Evolutionary conservation across 768 basidiomycete genomes (phyloP), one percentile per base, ranked within the genome.

Genomic region (Naganishia antarctica): DNA sequence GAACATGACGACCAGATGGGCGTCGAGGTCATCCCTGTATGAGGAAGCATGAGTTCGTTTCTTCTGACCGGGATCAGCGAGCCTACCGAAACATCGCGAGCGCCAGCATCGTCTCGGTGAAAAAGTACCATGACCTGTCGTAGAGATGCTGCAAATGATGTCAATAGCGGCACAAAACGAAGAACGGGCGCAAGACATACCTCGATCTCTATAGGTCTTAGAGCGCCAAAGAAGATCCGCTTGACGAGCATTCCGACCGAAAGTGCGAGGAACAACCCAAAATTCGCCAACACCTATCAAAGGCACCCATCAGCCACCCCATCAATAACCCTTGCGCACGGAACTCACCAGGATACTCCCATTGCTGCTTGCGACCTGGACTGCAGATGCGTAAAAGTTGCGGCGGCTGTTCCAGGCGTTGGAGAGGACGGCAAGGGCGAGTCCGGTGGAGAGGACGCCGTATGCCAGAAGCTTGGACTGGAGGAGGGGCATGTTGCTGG

Each of bases 61-160:
- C 41, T 44, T 12, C 34, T 6, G 41, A 37, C 23, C n/a, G n/a
- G 3, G n/a, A 31, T 41, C 7, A 61, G n/a, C 21, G 18, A 32
- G 12, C 74, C 46, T 44, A 75, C 65, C 92, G 84, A 79, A 99
- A 99, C 69, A 98, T 98, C 37, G 96, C 96, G 75, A 98, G 88
- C 0, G 96, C 94, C 57, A 99, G 81, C 37, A 99, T 81, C 7
- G 91, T 93, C 76, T 99, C 96, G 1, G 96, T 98, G 53, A 98
- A 84, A 79, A 96, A 96, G 80, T 93, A 92, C 94, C 96, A 98
- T 31, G 91, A 84, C 68, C 90, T 84, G 74, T 98, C 94, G 76
- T 97, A 96, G 1, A 99, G 82, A 29, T 93, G 87, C 94, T 99
- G 73, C 18, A 25, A 18, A 37, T 3, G 9, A 43, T 1, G 26